Percentiles rank a stretch among this genome's conserved stretches.
Conservation (phyloP, 768 basidiomycete genomes). For the Mrakia gelida region DNA sequence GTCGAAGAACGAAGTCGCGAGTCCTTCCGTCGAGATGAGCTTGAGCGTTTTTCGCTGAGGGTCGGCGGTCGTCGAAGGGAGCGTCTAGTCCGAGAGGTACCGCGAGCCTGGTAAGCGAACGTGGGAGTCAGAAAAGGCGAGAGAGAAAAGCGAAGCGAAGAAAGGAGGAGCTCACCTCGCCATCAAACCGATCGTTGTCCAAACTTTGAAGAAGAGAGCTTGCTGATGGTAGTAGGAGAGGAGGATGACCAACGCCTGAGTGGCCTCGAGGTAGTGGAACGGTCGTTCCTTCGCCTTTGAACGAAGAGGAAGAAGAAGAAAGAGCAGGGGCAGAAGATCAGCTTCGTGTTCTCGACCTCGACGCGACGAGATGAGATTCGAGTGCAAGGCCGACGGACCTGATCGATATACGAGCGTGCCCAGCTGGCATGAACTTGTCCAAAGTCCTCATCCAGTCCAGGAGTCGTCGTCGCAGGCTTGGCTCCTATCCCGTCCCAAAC, state of each 20-base stretch:
- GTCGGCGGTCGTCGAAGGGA: too few species aligned
- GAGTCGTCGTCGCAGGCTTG: not conserved
- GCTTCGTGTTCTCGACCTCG: too few species aligned
- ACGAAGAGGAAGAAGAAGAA: not conserved
- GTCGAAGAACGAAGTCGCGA: too few species aligned
- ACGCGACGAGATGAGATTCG: too few species aligned
- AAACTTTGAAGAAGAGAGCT: not conserved
- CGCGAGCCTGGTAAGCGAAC: too few species aligned
- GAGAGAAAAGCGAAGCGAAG: not conserved
- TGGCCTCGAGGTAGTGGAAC: not conserved
- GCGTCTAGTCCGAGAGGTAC: too few species aligned
- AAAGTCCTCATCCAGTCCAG: conserved; percentile 3
- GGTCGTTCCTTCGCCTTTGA: not conserved
- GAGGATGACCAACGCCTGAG: not conserved
- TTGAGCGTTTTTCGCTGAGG: too few species aligned
- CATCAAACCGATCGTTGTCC: too few species aligned
- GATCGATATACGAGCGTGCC: not conserved
- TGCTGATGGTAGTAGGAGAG: not conserved
- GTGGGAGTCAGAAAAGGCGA: too few species aligned
- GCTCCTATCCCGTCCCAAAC: not conserved
- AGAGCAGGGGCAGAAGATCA: not conserved
- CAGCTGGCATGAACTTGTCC: conserved; percentile 11
- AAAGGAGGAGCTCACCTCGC: too few species aligned
- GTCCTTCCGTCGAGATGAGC: too few species aligned
- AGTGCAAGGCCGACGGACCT: not conserved